Base-by-base conservation (phyloP, 805 yeast species). In the Candida berthetii region DNA sequence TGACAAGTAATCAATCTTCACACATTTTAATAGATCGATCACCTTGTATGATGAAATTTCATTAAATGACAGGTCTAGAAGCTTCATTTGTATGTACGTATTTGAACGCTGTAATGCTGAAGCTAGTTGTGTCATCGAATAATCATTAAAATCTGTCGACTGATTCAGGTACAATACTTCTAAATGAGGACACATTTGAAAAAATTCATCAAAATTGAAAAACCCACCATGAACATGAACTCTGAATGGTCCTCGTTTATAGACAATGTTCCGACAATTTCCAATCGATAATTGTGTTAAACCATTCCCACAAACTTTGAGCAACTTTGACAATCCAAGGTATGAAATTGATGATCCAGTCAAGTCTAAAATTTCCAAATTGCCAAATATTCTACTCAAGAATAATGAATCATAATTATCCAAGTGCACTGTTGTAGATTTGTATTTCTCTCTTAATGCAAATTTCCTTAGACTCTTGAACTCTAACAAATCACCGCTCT, bases 311-410 rank as follows among this genome's bases (percentile, higher is more conserved):
- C 54, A 45, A 1, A 43, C 27, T 7, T 14, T 25, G 10, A 53
- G 16, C 1, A 56, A 36, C 24, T 47, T 50, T 3, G 38, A 27
- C 10, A 56, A 28, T 3, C 55, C 56, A 14, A 41, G 47, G 36
- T 41, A 50, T 9, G 57, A 50, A 4, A 56, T 52, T 13, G 52
- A 48, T 1, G 58, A 52, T 9, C 54, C 54, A 1, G 55, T 49
- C 10, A 56, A 31, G 32, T 56, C 56, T 31, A 56, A 38, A 6
- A 41, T 36, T 2, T 37, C 36, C 4, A 56, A 27, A 4, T 42
- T 29, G 2, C 36, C 25, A 20, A 55, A 56, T 5, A 50, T 40
- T 16, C 45, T 48, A 4, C 17, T 1, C n/a, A 53, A 24, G 24
- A 48, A 50, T 1, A 43, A 32, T 1, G 40, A 5, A 1, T 47